A percentile compares a stretch with the other conserved stretches of the same genome.
These are phyloP conservation scores for Aspergillus tamarii DNA, from an alignment of 2,329 filamentous ascomycete genomes.

Conservation along the genomic window DNA sequence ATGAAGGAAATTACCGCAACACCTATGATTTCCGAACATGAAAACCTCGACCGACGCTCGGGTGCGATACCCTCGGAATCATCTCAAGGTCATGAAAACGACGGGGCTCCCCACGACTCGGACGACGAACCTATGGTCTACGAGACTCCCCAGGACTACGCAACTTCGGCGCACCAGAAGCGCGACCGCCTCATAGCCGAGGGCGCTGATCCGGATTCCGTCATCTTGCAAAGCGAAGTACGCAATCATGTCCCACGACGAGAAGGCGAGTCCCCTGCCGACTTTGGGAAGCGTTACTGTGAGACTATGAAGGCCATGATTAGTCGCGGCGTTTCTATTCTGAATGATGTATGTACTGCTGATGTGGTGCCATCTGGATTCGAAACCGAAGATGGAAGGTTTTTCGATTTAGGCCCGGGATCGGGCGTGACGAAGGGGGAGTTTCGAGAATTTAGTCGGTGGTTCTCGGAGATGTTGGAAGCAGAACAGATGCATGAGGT, in stretches of 20 bases:
- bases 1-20: neutral
- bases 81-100: neutral
- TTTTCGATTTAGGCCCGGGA: neutral
- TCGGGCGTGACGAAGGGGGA: neutral
- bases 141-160: neutral
- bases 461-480: neutral
- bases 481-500: neutral
- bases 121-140: neutral
- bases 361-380: neutral
- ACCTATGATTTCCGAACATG: neutral
- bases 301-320: neutral
- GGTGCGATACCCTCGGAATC: neutral
- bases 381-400: neutral
- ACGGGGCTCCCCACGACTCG: neutral
- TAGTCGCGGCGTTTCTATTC: neutral
- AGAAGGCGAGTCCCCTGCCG: neutral
- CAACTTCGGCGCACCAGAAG: neutral
- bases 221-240: neutral
- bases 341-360: neutral
- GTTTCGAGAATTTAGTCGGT: neutral
- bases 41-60: neutral
- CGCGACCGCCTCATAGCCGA: neutral
- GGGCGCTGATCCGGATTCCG: too few relatives aligned
- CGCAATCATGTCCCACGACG: neutral
- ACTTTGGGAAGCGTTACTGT: neutral